phyloP scores from a whole-genome alignment of 345 rosid species.

The Aethionema arabicum region DNA sequence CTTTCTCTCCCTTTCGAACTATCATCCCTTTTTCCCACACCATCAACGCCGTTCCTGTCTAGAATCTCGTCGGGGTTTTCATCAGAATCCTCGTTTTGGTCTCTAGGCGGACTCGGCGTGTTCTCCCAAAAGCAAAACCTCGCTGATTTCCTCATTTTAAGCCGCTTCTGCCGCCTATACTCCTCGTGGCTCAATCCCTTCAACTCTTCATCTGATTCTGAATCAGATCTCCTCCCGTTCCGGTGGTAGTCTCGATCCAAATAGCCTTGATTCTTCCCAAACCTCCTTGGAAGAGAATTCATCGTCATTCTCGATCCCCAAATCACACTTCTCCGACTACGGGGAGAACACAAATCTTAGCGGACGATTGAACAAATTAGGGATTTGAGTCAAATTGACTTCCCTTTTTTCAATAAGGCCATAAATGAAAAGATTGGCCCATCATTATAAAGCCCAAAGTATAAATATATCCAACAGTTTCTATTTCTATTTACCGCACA shows the following conservation, averaged over 20 bases:
- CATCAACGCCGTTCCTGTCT: conserved; percentile 39
- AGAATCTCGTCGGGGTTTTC: conserved; percentile 48
- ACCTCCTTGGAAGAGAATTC: conserved; percentile 54
- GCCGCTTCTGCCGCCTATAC: conserved; percentile 78
- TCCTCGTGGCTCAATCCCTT: conserved; percentile 78
- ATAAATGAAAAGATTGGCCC: conserved; percentile 1
- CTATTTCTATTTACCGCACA: background rate
- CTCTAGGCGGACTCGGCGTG: conserved; percentile 81
- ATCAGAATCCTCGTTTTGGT: conserved; percentile 45
- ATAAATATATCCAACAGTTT: no score
- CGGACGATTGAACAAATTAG: background rate
- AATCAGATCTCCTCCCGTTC: conserved; percentile 50
- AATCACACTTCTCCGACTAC: conserved; percentile 8
- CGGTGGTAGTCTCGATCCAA: conserved; percentile 46
- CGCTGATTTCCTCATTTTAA: conserved; percentile 70
- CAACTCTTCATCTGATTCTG: conserved; percentile 88
- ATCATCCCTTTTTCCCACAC: conserved; percentile 34
- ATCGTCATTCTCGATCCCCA: conserved; percentile 33
- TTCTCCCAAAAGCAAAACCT: conserved; percentile 64
- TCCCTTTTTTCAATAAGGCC: conserved; percentile 6
- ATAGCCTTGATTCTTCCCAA: conserved; percentile 50
- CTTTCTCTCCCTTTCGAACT: conserved; percentile 39
- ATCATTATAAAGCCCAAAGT: background rate
- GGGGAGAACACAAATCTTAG: conserved; percentile 1
- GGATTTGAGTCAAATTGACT: conserved; percentile 5